Percentiles rank a stretch among this genome's conserved stretches.
Evolutionary conservation across 2,329 filamentous ascomycete genomes (phyloP).

Genomic region (Teratosphaeria nubilosa): DNA sequence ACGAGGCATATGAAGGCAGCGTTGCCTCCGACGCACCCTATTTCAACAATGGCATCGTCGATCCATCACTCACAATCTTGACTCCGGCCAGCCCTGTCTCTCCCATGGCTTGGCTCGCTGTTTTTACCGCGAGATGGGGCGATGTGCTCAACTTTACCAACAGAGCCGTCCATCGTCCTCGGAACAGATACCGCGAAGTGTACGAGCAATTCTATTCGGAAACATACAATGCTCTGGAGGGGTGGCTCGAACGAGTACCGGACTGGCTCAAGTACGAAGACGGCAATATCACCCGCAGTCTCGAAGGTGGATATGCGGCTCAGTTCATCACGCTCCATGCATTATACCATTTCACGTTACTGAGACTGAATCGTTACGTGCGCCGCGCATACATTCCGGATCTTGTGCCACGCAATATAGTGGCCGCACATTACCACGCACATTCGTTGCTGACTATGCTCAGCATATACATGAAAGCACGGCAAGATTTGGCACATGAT

Average conservation of each 20-base stretch:
- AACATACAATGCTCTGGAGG: conserved; percentile 43
- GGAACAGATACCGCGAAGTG: conserved; percentile 32
- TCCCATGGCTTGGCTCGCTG: conserved; percentile 50
- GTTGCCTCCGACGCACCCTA: conserved; percentile 47
- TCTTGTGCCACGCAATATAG: conserved; percentile 37
- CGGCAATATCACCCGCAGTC: conserved; percentile 48
- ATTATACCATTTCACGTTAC: conserved; percentile 53
- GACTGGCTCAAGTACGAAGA: conserved; percentile 43
- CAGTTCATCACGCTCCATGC: conserved; percentile 56
- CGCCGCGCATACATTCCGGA: conserved; percentile 35
- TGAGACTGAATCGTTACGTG: conserved; percentile 56
- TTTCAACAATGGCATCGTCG: conserved; percentile 46
- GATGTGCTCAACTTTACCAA: conserved; percentile 53
- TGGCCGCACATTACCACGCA: conserved; percentile 43
- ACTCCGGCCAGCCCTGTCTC: conserved; percentile 34
- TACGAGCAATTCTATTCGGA: conserved; percentile 45
- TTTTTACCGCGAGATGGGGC: conserved; percentile 56
- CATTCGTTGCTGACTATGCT: conserved; percentile 38
- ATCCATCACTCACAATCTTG: conserved; percentile 21
- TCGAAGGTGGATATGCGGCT: conserved; percentile 44
- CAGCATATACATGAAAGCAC: conserved; percentile 10
- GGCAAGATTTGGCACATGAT: conserved; percentile 9
- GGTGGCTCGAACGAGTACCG: conserved; percentile 52
- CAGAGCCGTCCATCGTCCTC: conserved; percentile 38
- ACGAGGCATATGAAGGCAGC: conserved; percentile 52